Evolutionary conservation across 1,284 basidiomycete genomes (phyloP), one percentile per base, ranked within the genome.

Genomic region (Boletus smithii): DNA sequence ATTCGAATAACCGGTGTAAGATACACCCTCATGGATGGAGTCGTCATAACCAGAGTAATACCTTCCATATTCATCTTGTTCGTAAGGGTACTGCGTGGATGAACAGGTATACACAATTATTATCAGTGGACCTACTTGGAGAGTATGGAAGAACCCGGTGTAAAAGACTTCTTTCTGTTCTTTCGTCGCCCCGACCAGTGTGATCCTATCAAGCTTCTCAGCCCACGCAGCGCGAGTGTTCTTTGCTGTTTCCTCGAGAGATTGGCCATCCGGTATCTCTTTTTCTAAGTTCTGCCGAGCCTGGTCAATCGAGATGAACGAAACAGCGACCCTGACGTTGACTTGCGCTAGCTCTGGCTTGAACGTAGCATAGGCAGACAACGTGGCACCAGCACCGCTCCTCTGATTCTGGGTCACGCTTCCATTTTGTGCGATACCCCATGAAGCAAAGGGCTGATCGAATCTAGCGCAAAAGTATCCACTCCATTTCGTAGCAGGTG

Each of bases 11-110:
- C 88, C 89, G 0, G 82, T 86, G 60, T 91, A 92, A 0, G 85
- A 88, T 20, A 67, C 56, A 9, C 85, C 82, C 16, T 75, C 58
- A 44, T 88, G 84, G 0, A 91, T 68, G 4, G 62, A 55, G 44
- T 84, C 77, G 45, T 86, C 83, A 51, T 88, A 88, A 3, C 77
- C 87, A 5, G 89, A 91, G 63, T 88, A 93, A 66, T 92, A 92
- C 18, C 60, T 66, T 4, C 76, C 78, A 33, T 77, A 72, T 62
- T 91, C 89, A 48, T 77, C 73, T 53, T 88, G 80, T 58, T 91
- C 88, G 55, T 85, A 87, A 0, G 90, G 90, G 56, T 90, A 92
- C 77, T 91, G 65, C 5, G 51, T 52, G 9, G 7, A 50, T 49
- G 42, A 56, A 42, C 44, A 46, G 18, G 39, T 13, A 16, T 1